These are phyloP conservation scores for Artemisia tridentata DNA, from an alignment of 129 eudicot species.

Conservation along the genomic window DNA sequence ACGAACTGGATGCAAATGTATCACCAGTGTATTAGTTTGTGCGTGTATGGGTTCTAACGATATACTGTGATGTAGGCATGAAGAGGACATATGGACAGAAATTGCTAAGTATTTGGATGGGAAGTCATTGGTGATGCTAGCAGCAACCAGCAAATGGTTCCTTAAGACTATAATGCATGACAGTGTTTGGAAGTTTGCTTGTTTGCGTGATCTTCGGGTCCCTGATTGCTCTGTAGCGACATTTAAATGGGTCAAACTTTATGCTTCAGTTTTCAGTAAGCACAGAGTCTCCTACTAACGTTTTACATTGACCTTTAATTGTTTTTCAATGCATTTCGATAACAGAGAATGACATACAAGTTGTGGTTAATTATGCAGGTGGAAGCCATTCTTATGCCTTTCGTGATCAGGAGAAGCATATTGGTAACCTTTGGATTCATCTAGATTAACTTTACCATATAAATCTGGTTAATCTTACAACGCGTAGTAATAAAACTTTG, in stretches of 20 bases:
- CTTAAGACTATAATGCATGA: constrained; percentile 53
- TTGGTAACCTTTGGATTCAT: constrained; percentile 51
- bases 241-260: constrained; percentile 69
- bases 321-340: not conserved
- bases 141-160: constrained; percentile 79
- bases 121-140: constrained; percentile 79
- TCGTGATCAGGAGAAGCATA: constrained; percentile 85
- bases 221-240: constrained; percentile 71
- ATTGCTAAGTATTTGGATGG: constrained; percentile 89
- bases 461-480: constrained; percentile 1
- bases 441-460: constrained; percentile 3
- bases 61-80: constrained; percentile 45
- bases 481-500: constrained; percentile 1
- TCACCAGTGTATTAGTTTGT: not conserved
- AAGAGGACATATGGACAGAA: constrained; percentile 88
- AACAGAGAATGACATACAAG: constrained; percentile 6
- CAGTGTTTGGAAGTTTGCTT: constrained; percentile 79
- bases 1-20: constrained; percentile 2
- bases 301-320: constrained; percentile 15
- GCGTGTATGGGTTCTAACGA: not conserved
- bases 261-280: constrained; percentile 71
- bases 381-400: constrained; percentile 84
- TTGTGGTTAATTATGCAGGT: constrained; percentile 51
- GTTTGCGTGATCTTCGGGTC: constrained; percentile 86
- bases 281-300: constrained; percentile 23